phyloP scores from a whole-genome alignment of 139 green algal species.

The Zygnema cylindricum region DNA sequence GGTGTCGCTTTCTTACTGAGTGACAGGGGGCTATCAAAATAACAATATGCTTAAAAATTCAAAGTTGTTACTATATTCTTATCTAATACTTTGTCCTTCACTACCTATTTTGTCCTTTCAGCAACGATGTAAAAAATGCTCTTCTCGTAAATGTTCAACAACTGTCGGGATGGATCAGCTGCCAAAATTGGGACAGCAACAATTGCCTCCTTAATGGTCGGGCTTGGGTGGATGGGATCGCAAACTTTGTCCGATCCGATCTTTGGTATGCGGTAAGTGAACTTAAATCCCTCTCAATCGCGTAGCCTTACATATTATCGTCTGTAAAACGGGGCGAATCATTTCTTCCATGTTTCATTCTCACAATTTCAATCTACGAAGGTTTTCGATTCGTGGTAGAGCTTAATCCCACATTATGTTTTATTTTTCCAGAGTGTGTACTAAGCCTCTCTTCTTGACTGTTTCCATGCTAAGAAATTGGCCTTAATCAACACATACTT shows the following conservation, averaged over 20 bases:
- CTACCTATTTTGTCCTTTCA: background rate
- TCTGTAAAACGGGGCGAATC: too few species aligned
- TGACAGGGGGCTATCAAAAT: too few species aligned
- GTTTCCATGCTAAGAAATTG: too few species aligned
- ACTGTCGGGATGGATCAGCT: slow-evolving; percentile 19
- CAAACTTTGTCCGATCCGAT: background rate
- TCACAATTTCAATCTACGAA: background rate
- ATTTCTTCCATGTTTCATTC: background rate
- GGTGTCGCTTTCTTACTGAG: too few species aligned
- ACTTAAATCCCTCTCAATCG: background rate
- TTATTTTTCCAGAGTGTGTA: too few species aligned
- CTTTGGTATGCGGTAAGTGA: background rate
- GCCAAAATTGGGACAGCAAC: slow-evolving; percentile 21
- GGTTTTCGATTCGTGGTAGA: too few species aligned
- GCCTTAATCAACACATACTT: too few species aligned
- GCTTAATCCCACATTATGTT: too few species aligned
- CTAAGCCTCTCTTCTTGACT: too few species aligned
- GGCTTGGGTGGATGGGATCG: background rate
- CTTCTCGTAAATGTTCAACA: background rate
- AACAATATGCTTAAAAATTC: too few species aligned
- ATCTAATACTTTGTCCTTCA: background rate
- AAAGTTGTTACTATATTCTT: background rate
- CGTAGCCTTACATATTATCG: background rate
- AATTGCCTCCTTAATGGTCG: background rate
- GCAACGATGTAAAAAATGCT: background rate